Evolutionary conservation across 345 rosid genomes (phyloP).

Genomic region (Reutealis trisperma): DNA sequence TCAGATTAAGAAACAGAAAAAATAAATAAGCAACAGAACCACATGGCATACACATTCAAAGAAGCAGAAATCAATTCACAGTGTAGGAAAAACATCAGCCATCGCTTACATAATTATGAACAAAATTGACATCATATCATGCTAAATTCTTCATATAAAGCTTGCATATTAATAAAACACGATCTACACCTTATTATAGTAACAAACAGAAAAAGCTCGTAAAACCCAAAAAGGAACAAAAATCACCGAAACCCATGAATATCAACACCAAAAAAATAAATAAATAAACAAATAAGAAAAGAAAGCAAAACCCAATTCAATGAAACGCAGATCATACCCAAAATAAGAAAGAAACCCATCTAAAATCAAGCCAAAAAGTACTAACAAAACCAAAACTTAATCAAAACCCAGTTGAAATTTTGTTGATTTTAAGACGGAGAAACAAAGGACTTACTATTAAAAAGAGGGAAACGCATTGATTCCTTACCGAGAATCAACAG

Average conservation of each 20-base stretch:
- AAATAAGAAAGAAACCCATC: background rate
- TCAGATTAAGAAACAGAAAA: background rate
- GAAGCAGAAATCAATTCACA: background rate
- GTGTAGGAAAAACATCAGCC: background rate
- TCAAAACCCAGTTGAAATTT: conserved; percentile 9
- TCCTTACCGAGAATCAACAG: conserved; percentile 7
- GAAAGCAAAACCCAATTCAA: conserved; percentile 12
- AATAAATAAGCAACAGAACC: background rate
- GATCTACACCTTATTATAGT: background rate
- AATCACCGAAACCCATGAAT: background rate
- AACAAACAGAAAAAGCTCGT: background rate
- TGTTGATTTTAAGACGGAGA: background rate
- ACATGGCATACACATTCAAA: background rate
- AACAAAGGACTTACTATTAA: conserved; percentile 25
- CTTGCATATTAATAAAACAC: background rate
- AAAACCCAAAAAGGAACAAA: too few species aligned
- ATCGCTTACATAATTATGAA: background rate
- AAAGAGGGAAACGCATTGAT: conserved; percentile 23
- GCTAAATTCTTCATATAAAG: background rate
- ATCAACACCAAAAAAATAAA: background rate
- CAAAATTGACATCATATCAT: background rate
- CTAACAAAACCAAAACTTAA: background rate
- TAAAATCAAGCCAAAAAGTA: background rate
- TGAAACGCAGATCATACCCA: background rate
- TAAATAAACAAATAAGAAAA: background rate